These are phyloP conservation scores for Plectosphaerella sp. DNA, from an alignment of 2,329 filamentous ascomycete species.

Conservation along the genomic window DNA sequence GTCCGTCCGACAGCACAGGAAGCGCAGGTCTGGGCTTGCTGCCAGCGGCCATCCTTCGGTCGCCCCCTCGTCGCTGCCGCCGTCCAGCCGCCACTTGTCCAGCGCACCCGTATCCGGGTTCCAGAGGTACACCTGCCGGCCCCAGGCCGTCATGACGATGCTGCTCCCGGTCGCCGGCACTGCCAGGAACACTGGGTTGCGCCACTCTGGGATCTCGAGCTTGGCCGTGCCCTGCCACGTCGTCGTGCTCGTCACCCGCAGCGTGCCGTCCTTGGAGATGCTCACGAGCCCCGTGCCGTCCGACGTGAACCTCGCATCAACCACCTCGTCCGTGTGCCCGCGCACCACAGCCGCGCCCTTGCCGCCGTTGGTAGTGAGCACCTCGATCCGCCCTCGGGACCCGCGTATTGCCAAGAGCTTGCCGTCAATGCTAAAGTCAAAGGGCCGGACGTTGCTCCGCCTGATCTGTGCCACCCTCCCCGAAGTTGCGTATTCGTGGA, in stretches of 20 bases:
- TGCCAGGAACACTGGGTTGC: constrained; percentile 7
- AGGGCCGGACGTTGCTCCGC: constrained; percentile 1
- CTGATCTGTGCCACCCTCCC: not conserved
- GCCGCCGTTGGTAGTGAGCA: constrained; percentile 2
- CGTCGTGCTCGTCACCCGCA: constrained; percentile 5
- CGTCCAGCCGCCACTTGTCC: constrained; percentile 7
- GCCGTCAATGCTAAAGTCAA: constrained; percentile 7
- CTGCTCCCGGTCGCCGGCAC: not conserved
- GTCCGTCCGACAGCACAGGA: constrained; percentile 8
- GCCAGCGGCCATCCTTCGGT: constrained; percentile 7
- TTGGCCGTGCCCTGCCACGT: constrained; percentile 6
- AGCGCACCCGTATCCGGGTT: constrained; percentile 5
- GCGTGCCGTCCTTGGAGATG: constrained; percentile 7
- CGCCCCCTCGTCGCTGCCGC: constrained; percentile 3
- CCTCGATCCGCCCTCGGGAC: constrained; percentile 6
- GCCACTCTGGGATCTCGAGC: constrained; percentile 8
- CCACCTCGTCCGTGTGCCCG: constrained; percentile 10
- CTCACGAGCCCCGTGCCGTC: constrained; percentile 4
- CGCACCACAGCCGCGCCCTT: constrained; percentile 5
- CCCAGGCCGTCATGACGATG: constrained; percentile 7
- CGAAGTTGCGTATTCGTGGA: constrained; percentile 1
- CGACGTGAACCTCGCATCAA: constrained; percentile 9
- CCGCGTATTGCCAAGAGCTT: constrained; percentile 4
- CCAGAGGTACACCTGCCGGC: constrained; percentile 8
- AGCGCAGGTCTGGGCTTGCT: constrained; percentile 7